Base-by-base conservation (phyloP, 768 basidiomycete species). In the Tulasnella sp. region DNA sequence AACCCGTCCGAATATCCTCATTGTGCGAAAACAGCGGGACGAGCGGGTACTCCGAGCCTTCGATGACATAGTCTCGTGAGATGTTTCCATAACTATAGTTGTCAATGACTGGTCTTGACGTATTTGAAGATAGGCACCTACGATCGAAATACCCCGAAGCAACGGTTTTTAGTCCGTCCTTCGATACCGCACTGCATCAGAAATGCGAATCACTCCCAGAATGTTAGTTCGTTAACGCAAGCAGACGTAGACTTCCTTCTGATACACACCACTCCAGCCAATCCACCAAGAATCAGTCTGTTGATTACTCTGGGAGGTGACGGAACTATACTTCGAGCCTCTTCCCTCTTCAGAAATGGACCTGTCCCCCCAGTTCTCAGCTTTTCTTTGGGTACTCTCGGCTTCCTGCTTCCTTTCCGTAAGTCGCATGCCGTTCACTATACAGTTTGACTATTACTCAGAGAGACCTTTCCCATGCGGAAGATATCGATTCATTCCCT, bases 331-430 rank as follows among this genome's bases (percentile, higher is more conserved):
- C 84, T 98, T 0, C 94, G 95, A 78, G 92, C 94, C 0, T 95
- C 95, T 0, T 93, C 93, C 7, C 81, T 98, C 9, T 98, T 98
- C 80, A 91, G 89, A 75, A 83, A 87, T 3, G 93, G 91, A n/a
- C 91, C 91, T 26, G 94, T 97, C 8, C 95, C 95, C 5, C 95
- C 95, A 0, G 94, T 92, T 0, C 81, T 95, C 26, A 93, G 92
- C 77, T 93, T 95, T 80, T 92, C 90, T 0, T 90, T 94, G 90
- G 95, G 95, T 8, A 95, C 92, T 9, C 83, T 98, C 0, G 95
- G 95, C 3, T 98, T 98, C 80, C 82, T 98, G 6, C 84, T 97
- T 26, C 95, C 95, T 0, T 97, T 97, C 79, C 92, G 95, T 94
- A 77, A 81, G 95, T 83, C 8, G 29, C n/a, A 37, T 14, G 34